These are phyloP conservation scores for Cornus controversa DNA, from an alignment of 148 eudicot genomes.

Conservation along the genomic window DNA sequence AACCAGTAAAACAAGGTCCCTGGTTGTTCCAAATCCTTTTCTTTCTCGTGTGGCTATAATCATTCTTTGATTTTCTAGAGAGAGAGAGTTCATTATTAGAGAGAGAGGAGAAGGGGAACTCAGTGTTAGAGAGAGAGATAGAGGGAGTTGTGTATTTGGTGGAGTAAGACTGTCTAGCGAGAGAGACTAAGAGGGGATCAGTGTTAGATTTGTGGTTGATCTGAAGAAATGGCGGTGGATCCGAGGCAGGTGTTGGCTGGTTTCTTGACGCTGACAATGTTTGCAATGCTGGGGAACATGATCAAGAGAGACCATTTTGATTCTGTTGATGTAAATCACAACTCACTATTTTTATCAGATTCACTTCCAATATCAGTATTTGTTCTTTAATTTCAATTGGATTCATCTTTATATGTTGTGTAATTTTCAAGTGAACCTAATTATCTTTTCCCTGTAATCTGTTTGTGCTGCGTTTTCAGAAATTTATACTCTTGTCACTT, in stretches of 20 bases:
- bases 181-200: constrained; percentile 6
- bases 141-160: background rate
- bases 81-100: constrained; percentile 15
- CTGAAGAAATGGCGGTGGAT: constrained; percentile 56
- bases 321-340: constrained; percentile 24
- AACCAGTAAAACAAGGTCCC: background rate
- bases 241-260: constrained; percentile 92
- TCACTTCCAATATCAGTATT: background rate
- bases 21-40: background rate
- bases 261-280: constrained; percentile 85
- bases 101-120: too few relatives aligned
- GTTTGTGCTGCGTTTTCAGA: too few relatives aligned
- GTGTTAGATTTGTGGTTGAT: background rate
- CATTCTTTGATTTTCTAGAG: constrained; percentile 3
- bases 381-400: background rate
- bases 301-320: constrained; percentile 80
- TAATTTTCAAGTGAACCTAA: background rate
- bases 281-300: constrained; percentile 91
- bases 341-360: background rate
- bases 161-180: background rate
- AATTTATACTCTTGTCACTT: too few relatives aligned
- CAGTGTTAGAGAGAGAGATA: background rate
- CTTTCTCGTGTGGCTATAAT: background rate
- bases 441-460: background rate
- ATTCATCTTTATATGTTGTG: background rate